Percentiles rank a stretch among this genome's conserved stretches.
Evolutionary conservation across 345 rosid species (phyloP).

Genomic region (Luvunga scandens): DNA sequence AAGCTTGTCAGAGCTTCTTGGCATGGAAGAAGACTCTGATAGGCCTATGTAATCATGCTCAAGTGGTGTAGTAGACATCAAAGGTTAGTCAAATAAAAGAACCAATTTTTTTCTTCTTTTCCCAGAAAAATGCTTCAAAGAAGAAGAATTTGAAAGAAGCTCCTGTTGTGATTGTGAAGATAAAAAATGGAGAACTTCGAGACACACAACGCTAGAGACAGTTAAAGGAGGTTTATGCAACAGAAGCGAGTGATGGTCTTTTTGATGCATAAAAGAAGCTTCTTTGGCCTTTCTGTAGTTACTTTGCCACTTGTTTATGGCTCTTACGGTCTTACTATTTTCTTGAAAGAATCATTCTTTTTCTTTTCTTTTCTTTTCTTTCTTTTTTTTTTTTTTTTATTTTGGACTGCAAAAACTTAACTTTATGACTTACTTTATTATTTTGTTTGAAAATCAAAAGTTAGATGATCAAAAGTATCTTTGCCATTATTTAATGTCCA

Average conservation of each 20-base stretch:
- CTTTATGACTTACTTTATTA: not conserved
- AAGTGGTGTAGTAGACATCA: constrained; percentile 45
- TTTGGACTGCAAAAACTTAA: not conserved
- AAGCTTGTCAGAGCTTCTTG: constrained; percentile 35
- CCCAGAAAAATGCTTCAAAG: not conserved
- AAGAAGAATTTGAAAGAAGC: not conserved
- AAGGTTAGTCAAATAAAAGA: constrained; percentile 12
- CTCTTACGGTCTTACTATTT: not conserved
- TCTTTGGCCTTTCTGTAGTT: constrained; percentile 45
- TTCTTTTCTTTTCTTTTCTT: not conserved
- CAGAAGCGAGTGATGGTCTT: constrained; percentile 18
- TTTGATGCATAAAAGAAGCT: constrained; percentile 46
- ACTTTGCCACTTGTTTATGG: constrained; percentile 10
- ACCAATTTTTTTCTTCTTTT: not conserved
- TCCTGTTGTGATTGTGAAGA: not conserved
- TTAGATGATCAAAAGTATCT: not conserved
- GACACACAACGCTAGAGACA: not conserved
- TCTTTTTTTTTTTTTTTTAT: too few species aligned
- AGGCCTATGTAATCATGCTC: constrained; percentile 79
- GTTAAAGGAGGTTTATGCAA: constrained; percentile 1
- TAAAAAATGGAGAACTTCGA: not conserved
- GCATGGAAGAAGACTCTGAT: constrained; percentile 43
- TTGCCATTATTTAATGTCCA: not conserved
- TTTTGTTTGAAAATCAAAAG: not conserved
- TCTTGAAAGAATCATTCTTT: not conserved